Base-by-base conservation (phyloP, 176 grass and related monocot species). In the Ensete ventricosum region DNA sequence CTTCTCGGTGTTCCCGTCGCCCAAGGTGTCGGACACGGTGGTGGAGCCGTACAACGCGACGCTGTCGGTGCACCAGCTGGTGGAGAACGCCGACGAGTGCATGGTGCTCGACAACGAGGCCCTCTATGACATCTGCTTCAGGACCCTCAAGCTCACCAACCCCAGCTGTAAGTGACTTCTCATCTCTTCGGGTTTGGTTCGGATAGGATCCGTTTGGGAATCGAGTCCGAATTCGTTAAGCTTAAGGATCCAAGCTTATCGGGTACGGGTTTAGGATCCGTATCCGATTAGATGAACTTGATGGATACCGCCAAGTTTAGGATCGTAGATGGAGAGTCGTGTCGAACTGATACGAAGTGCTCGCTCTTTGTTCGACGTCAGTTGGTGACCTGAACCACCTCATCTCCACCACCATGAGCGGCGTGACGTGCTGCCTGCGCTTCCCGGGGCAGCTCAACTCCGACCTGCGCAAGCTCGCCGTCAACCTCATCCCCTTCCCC, bases 31-130 rank as follows among this genome's bases (percentile, higher is more conserved):
- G 26, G 73, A 75, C 25, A 75, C 73, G 54, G 73, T 75, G 73
- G 73, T 75, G 73, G 73, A 75, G 73, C 73, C 73, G 73, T 75
- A 75, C 73, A 75, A 75, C 73, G 73, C 73, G 1, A 75, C 73
- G 22, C 54, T 75, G 53, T 75, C 73, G 14, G 73, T 75, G 54
- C 73, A 75, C 73, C 73, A 75, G 26, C 27, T 75, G 26, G 73
- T 75, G 55, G 73, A 75, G 73, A 75, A 75, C 54, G 73, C 26
- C 73, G 73, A 75, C 54, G 73, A 75, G 73, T 75, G 73, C 73
- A 75, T 75, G 73, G 73, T 75, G 53, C 73, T 75, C 54, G 73
- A 75, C 54, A 75, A 75, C 54, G 73, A 75, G 25, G 73, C 73
- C 6, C 54, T 75, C 14, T 75, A 75, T 34, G 73, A 75, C 26